These are phyloP conservation scores for Hapsidospora chrysogenum DNA, from an alignment of 495 filamentous ascomycete species.

Conservation along the genomic window DNA sequence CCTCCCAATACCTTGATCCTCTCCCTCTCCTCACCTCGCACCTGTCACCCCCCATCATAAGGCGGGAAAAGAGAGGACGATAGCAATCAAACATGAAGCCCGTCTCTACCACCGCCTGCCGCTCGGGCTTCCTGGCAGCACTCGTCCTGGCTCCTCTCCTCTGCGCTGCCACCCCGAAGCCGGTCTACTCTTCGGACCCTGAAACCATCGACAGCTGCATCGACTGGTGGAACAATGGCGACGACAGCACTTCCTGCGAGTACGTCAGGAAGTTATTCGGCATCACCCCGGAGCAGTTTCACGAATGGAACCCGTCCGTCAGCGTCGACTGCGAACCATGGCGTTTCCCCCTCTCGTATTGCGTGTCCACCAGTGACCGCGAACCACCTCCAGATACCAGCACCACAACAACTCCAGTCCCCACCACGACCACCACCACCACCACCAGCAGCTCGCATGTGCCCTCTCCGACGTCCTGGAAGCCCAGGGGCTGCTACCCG, in stretches of 20 bases:
- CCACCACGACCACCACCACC: neutral
- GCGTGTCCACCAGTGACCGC: neutral
- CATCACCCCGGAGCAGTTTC: slow-evolving; percentile 1
- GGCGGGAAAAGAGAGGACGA: no score
- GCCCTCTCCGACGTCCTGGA: neutral
- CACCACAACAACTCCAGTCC: neutral
- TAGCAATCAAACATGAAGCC: no score
- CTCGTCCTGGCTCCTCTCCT: neutral
- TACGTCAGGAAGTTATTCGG: neutral
- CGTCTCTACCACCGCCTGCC: no score
- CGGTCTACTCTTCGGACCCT: neutral
- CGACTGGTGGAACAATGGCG: neutral
- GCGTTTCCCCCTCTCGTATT: neutral
- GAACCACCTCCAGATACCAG: neutral
- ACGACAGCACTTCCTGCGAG: neutral
- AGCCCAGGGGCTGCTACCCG: neutral
- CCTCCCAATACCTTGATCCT: no score
- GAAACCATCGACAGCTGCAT: neutral
- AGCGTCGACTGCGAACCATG: neutral
- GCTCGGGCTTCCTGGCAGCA: neutral
- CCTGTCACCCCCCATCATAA: no score
- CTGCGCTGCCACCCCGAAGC: neutral
- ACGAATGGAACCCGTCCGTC: neutral
- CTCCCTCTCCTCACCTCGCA: no score
- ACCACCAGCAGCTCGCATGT: neutral